Base-by-base conservation (phyloP, 495 filamentous ascomycete species). In the Penicillium fimorum region DNA sequence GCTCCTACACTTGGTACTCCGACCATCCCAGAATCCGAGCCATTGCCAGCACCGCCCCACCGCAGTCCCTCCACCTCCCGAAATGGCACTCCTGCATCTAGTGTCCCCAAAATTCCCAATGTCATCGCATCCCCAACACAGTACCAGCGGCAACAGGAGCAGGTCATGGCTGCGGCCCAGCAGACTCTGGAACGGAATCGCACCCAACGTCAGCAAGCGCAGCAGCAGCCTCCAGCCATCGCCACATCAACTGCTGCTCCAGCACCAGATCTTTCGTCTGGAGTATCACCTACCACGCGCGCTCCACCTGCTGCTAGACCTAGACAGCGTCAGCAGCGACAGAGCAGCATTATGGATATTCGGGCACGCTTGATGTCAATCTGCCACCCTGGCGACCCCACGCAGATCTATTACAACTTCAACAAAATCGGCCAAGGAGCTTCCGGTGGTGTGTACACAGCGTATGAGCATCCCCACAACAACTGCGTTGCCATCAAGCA, bases 391-490 rank as follows among this genome's bases (percentile, higher is more conserved):
- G 91, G 85, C 22, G 94, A 98, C 67, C 94, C 94, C 1, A 87
- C 90, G 42, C 86, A 87, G 54, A 83, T 91, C 54, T 98, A 96
- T 67, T 83, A 88, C 50, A 87, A 87, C 47, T 80, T 98, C 53
- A 92, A 85, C 62, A 98, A 97, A 74, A 97, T 98, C 66, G 94
- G 94, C 9, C 94, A 98, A 71, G 94, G 94, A 64, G 94, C 94
- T 30, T 98, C 94, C 13, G 94, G 94, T 55, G 94, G 94, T 55
- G 94, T 98, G 2, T 98, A 84, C 64, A 96, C 92, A 11, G 94
- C 94, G 1, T 92, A 93, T 69, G 89, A 96, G 70, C 81, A 81
- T 60, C 87, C 83, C 22, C 87, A 84, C 22, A 94, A 94, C 65
- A 84, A 85, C 50, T 89, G 92, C 61, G 95, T 98, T 51, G 94